Evolutionary conservation across 1,284 basidiomycete genomes (phyloP).

Genomic region (Ceratobasidium theobromae): DNA sequence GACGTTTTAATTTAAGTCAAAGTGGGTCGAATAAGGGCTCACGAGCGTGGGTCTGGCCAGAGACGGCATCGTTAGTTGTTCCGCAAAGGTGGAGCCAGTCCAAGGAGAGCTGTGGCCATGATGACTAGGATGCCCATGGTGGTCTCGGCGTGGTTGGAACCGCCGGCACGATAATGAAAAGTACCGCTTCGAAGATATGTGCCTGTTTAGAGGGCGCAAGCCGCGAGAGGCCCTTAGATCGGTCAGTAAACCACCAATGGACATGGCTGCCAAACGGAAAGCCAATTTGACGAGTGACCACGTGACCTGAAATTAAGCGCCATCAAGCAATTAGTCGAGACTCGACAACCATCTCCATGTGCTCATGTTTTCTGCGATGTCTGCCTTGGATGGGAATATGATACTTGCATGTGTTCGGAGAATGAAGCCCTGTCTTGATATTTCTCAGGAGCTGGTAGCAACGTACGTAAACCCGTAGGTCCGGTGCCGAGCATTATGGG

Average conservation of each 20-base stretch:
- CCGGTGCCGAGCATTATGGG: no score
- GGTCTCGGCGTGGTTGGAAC: constrained; percentile 9
- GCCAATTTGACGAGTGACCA: neutral
- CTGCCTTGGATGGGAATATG: no score
- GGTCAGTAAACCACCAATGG: neutral
- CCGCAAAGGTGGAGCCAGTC: constrained; percentile 4
- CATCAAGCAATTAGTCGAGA: no score
- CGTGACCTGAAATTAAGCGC: no score
- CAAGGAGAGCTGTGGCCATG: neutral
- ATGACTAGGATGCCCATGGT: constrained; percentile 1
- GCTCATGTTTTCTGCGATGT: no score
- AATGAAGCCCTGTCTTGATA: no score
- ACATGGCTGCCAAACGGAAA: constrained; percentile 1
- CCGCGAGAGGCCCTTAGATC: neutral
- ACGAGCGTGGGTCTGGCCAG: constrained; percentile 15
- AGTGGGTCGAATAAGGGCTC: neutral
- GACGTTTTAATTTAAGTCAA: neutral
- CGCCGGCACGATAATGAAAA: neutral
- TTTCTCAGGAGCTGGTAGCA: no score
- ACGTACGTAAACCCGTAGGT: no score
- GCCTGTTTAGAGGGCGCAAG: neutral
- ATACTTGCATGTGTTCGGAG: no score
- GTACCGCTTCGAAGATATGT: neutral
- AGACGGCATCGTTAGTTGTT: constrained; percentile 6
- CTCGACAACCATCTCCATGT: no score